These are phyloP conservation scores for Pythium plurisporium DNA, from an alignment of 352 stramenopile genomes.

Conservation along the genomic window DNA sequence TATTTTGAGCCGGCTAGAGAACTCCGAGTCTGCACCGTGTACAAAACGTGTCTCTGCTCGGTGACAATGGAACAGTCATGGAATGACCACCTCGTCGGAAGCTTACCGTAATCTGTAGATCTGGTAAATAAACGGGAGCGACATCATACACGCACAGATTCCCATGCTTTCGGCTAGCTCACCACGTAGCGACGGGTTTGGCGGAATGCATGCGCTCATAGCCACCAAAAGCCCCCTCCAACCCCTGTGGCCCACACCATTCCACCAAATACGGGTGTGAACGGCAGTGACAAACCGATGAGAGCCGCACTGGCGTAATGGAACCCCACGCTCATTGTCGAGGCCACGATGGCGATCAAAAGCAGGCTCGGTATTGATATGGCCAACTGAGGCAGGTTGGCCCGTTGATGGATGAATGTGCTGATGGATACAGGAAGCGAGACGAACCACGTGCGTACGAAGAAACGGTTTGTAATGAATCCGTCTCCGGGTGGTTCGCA, in stretches of 20 bases:
- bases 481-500: slow-evolving; percentile 19
- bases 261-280: slow-evolving; percentile 22
- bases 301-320: slow-evolving; percentile 23
- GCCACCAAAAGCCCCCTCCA: slow-evolving; percentile 19
- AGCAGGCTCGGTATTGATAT: slow-evolving; percentile 7
- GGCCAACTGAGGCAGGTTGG: slow-evolving; percentile 8
- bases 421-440: slow-evolving; percentile 31
- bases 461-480: slow-evolving; percentile 28
- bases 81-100: too few species aligned
- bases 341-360: slow-evolving; percentile 18
- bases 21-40: too few species aligned
- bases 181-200: too few species aligned
- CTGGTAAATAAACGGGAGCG: too few species aligned
- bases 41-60: too few species aligned
- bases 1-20: too few species aligned
- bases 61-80: too few species aligned
- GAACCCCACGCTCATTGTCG: slow-evolving; percentile 15
- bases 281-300: slow-evolving; percentile 43
- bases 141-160: too few species aligned
- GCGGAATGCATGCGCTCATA: too few species aligned
- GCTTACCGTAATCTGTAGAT: too few species aligned
- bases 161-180: too few species aligned
- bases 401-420: slow-evolving; percentile 30
- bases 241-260: slow-evolving; percentile 21
- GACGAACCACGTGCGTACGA: slow-evolving; percentile 31